Base-by-base conservation (phyloP, 495 filamentous ascomycete genomes). In the Aspergillus homomorphus region DNA sequence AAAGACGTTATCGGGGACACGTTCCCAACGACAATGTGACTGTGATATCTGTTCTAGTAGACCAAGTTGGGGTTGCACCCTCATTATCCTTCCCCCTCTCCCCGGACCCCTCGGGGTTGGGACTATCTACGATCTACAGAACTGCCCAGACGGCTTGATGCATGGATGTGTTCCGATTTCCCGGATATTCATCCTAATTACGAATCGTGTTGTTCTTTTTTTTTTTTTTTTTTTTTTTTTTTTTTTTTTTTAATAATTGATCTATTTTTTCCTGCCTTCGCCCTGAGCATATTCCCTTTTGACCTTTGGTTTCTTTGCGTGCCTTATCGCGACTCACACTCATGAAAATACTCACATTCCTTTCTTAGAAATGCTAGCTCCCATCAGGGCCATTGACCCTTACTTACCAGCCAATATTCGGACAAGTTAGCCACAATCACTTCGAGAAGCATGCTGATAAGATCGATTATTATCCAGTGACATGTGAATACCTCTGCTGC, bases 91-190 rank as follows among this genome's bases (percentile, higher is more conserved):
- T 42, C 42, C 41, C 50, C 45, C 53, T 51, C 45, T 15, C 46
- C 46, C 33, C 46, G 56, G 53, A 51, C 49, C 51, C 46, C 19
- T 30, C 48, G 48, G 48, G 46, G 48, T 28, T 30, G 42, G 53
- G 53, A 26, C 38, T 56, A 59, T 60, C 49, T 61, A 52, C 61
- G 64, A 66, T 66, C 64, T 52, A 61, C 64, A 54, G 54, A 43
- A 54, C 33, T 53, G 58, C 49, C 59, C 53, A 63, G 56, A 57
- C 61, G 64, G 61, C 64, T 59, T 54, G 38, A 42, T 66, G 61
- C 64, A 63, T 38, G 33, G 33, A 38, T 60, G 50, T 57, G 54
- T 53, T 46, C 61, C 64, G 61, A 44, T 58, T 46, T 50, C 60
- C 57, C 56, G 58, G 61, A 57, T 59, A 50, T 41, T 16, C 30